A percentile compares a stretch with the other conserved stretches of the same genome.
Conservation (phyloP, 805 yeast species). For the Candida fluviatilis region DNA sequence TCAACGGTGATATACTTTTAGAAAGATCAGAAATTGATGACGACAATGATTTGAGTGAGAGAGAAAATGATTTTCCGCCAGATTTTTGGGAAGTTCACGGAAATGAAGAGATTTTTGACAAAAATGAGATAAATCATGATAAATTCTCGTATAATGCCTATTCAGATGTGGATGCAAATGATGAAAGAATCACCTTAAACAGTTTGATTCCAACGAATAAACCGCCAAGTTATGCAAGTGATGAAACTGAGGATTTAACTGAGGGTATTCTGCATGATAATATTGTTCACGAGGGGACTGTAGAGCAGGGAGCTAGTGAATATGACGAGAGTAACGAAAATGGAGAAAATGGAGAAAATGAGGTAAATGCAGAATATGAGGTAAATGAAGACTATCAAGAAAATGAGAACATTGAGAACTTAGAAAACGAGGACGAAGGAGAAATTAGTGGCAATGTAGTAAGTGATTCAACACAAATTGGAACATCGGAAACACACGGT, state of each 20-base stretch:
- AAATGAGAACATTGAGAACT: background rate
- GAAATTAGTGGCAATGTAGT: no score
- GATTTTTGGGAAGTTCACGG: slow-evolving; percentile 45
- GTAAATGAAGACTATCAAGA: background rate
- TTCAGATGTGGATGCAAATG: slow-evolving; percentile 34
- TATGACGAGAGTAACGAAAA: background rate
- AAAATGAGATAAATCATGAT: slow-evolving; percentile 11
- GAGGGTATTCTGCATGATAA: background rate
- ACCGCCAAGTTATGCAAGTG: slow-evolving; percentile 36
- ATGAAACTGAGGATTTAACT: slow-evolving; percentile 8
- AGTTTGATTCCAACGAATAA: slow-evolving; percentile 29
- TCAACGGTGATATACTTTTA: slow-evolving; percentile 69
- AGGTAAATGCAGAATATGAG: background rate
- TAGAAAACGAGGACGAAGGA: no score
- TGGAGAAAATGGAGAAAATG: slow-evolving; percentile 1
- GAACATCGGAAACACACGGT: no score
- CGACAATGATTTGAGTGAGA: slow-evolving; percentile 40
- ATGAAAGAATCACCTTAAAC: slow-evolving; percentile 39
- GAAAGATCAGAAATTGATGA: slow-evolving; percentile 59
- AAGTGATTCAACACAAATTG: no score
- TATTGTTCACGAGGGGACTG: background rate
- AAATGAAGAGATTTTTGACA: slow-evolving; percentile 6
- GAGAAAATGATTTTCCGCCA: slow-evolving; percentile 53
- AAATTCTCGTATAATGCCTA: slow-evolving; percentile 37
- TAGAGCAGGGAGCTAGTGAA: background rate